Evolutionary conservation across 345 rosid genomes (phyloP).

Genomic region (Trapa bicornis): DNA sequence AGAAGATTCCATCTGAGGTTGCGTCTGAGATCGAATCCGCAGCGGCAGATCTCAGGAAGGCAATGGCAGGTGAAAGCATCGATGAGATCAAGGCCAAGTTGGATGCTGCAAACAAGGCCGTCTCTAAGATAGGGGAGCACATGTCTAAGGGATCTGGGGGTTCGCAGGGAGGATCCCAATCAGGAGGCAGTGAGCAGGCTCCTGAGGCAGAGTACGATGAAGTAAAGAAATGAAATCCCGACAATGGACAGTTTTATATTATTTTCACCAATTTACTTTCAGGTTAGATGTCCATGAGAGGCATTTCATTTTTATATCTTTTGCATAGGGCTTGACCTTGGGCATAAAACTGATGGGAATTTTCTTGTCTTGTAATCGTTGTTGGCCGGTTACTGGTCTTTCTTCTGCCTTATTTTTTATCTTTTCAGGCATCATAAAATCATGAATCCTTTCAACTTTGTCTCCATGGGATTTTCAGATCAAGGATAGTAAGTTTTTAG

Average conservation of each 20-base stretch:
- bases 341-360: background rate
- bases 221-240: slow-evolving; percentile 51
- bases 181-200: slow-evolving; percentile 50
- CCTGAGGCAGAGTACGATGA: slow-evolving; percentile 84
- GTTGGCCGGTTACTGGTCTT: background rate
- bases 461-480: no score
- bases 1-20: slow-evolving; percentile 60
- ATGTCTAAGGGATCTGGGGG: slow-evolving; percentile 43
- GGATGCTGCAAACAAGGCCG: slow-evolving; percentile 70
- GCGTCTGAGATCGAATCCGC: slow-evolving; percentile 70
- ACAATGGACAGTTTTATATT: background rate
- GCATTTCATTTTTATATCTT: background rate
- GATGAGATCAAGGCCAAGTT: slow-evolving; percentile 69
- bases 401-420: background rate
- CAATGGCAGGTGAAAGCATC: slow-evolving; percentile 42
- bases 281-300: background rate
- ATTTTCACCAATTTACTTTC: background rate
- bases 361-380: background rate
- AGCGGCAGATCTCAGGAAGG: slow-evolving; percentile 50
- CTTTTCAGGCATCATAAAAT: background rate
- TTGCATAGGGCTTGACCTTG: slow-evolving; percentile 1
- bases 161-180: slow-evolving; percentile 36
- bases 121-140: slow-evolving; percentile 80
- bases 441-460: no score
- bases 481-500: no score